Evolutionary conservation across 2,329 filamentous ascomycete species (phyloP), one percentile per base, ranked within the genome.

Genomic region (Venturia asperata): DNA sequence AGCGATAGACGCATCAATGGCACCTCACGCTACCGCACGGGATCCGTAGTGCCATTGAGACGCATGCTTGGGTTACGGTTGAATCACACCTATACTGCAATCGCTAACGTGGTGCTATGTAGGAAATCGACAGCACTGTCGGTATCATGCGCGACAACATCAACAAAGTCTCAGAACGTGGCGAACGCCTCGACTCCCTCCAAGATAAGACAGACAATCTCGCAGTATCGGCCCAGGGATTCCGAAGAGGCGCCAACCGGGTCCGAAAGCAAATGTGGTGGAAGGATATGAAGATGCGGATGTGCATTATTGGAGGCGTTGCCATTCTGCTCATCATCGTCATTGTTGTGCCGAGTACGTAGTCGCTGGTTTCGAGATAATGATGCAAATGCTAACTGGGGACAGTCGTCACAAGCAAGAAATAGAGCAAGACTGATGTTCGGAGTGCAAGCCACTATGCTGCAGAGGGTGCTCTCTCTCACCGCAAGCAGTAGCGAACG

Each of bases 261-360:
- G 93, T 99, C 71, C 87, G 94, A 78, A 81, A 81, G 78, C 88
- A 96, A 79, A 97, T 97, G 93, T 97, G 93, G 93, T 97, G 92
- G 93, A 97, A 97, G 85, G 93, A 97, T 75, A 96, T 97, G 91
- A 97, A 97, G 87, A 99, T 99, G 94, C 88, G 94, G 78, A 94
- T 97, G 83, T 97, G 93, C 80, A 82, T 99, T 72, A 89, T 96
- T 75, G 83, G 87, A 67, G 94, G 92, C 73, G 89, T 99, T 78
- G 89, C 97, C 77, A 85, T 97, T 71, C 83, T 99, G 72, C 85
- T 99, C 70, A 81, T 96, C 71, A 85, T 99, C 77, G 97, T 99
- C 76, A 94, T 99, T 74, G 87, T 97, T 71, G 94, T 94, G 70
- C 83, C 89, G 71, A 91, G 93, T 96, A 86, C 75, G 87, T 66